Conservation (phyloP, 768 basidiomycete genomes). For the Arthromyces matolae region DNA sequence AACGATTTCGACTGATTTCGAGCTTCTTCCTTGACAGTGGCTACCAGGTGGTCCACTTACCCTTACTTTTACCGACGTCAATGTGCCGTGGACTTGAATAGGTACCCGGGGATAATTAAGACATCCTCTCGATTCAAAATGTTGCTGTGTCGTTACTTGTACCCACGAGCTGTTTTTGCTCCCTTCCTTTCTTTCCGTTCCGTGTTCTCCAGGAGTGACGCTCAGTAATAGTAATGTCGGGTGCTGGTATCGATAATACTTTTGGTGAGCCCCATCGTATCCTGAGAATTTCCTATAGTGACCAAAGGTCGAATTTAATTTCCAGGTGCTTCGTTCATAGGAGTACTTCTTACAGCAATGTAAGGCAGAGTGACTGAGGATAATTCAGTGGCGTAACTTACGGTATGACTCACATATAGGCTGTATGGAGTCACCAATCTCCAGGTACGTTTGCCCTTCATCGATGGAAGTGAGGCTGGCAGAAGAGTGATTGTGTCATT, state of each 20-base stretch:
- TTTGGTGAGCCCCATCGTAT: constrained; percentile 19
- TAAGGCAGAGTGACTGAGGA: constrained; percentile 14
- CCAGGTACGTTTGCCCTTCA: constrained; percentile 19
- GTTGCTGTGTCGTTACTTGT: too few species aligned
- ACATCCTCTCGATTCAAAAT: too few species aligned
- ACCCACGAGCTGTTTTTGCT: not conserved
- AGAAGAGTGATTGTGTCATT: not conserved
- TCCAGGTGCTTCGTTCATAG: constrained; percentile 24
- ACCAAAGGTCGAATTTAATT: too few species aligned
- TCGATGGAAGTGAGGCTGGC: not conserved
- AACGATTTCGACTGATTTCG: not conserved
- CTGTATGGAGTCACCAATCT: constrained; percentile 35
- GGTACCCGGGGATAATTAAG: too few species aligned
- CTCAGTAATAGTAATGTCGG: constrained; percentile 5
- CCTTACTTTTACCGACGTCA: too few species aligned
- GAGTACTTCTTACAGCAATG: constrained; percentile 31
- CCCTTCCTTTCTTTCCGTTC: not conserved
- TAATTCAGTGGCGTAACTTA: too few species aligned
- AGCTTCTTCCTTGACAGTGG: not conserved
- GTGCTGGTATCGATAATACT: constrained; percentile 18
- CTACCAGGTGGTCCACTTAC: not conserved
- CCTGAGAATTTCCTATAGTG: too few species aligned
- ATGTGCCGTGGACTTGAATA: too few species aligned
- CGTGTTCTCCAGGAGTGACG: not conserved
- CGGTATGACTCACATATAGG: constrained; percentile 16